These are phyloP conservation scores for Phytopythium aichiense DNA, from an alignment of 352 stramenopile species.

Conservation along the genomic window DNA sequence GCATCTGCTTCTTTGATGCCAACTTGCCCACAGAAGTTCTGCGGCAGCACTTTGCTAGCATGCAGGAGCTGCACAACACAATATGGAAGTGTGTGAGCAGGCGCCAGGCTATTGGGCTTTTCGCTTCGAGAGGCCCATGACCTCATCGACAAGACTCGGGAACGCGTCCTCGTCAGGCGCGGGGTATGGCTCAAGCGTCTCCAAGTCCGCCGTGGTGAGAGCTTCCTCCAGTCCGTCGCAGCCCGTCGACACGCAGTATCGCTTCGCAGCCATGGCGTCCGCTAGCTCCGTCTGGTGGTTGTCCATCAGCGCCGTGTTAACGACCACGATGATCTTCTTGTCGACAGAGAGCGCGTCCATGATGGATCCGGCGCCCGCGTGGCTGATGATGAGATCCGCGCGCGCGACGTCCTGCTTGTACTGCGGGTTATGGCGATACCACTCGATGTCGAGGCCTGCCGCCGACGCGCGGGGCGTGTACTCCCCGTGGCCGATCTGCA, in stretches of 20 bases:
- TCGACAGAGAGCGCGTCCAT: conserved; percentile 86
- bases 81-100: not conserved
- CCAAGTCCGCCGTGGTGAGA: conserved; percentile 37
- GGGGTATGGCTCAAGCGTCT: conserved; percentile 47
- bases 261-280: conserved; percentile 81
- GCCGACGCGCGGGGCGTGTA: conserved; percentile 34
- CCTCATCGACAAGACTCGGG: conserved; percentile 53
- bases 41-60: not conserved
- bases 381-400: conserved; percentile 93
- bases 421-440: conserved; percentile 90
- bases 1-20: not conserved
- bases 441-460: conserved; percentile 34
- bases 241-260: conserved; percentile 55
- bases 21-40: not conserved
- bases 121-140: conserved; percentile 24
- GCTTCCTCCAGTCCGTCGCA: conserved; percentile 28
- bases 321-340: conserved; percentile 91
- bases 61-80: not conserved
- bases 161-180: conserved; percentile 58
- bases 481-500: conserved; percentile 84
- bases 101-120: conserved; percentile 14
- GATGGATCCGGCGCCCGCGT: conserved; percentile 93
- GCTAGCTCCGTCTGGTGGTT: conserved; percentile 97
- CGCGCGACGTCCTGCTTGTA: conserved; percentile 87
- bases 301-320: conserved; percentile 96